Conservation (phyloP, 78 protist species). For the Ministeria vibrans region DNA sequence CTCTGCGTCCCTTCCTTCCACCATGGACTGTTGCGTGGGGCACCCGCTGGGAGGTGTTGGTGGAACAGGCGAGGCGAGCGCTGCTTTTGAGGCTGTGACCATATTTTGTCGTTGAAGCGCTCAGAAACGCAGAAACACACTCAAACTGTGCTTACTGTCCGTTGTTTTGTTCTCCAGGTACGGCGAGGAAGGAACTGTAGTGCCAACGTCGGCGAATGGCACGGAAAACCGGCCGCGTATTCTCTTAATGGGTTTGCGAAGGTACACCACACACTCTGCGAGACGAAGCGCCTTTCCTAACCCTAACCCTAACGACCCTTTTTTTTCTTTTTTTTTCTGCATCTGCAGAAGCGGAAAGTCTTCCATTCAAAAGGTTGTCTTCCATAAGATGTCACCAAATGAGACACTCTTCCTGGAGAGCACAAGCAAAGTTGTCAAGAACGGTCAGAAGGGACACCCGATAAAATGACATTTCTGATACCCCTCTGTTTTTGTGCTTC, state of each 20-base stretch:
- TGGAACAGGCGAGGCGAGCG: too few species aligned
- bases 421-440: constrained; percentile 63
- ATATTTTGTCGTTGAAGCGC: too few species aligned
- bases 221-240: background rate
- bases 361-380: constrained; percentile 86
- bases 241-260: background rate
- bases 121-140: too few species aligned
- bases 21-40: too few species aligned
- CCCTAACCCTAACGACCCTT: background rate
- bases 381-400: constrained; percentile 91
- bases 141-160: too few species aligned
- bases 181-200: background rate
- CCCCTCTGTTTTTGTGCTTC: background rate
- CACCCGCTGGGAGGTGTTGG: too few species aligned
- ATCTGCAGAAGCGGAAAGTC: constrained; percentile 79
- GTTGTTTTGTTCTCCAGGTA: background rate
- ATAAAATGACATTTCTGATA: background rate
- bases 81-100: too few species aligned
- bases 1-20: too few species aligned
- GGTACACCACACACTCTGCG: background rate
- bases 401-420: constrained; percentile 89
- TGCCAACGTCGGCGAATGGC: background rate
- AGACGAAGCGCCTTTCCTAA: background rate
- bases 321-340: background rate
- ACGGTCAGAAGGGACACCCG: background rate